Base-by-base conservation (phyloP, 1,284 basidiomycete species). In the Heimioporus punctisporus region DNA sequence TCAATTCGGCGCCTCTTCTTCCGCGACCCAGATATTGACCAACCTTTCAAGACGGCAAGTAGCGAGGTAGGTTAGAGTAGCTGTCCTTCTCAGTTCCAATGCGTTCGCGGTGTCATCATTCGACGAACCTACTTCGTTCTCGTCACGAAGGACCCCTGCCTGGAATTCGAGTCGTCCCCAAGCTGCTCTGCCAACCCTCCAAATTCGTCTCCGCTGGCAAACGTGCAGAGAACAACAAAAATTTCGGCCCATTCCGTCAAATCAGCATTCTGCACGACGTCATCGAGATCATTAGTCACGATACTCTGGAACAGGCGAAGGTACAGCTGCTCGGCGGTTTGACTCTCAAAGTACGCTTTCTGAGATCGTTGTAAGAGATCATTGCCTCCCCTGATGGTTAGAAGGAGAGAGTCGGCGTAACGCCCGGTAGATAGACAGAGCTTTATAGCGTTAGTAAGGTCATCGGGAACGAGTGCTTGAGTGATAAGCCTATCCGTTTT, bases 191-290 rank as follows among this genome's bases (percentile, higher is more conserved):
- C 88, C 9, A 99, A 80, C 44, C 83, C 81, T 24, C 88, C 76
- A 68, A 98, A 99, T 64, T 98, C 95, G 39, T 93, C 88, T 50
- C 83, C 77, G 58, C 78, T 84, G 2, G 97, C 95, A 72, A 96
- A 99, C 0, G 97, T 98, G 78, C 96, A 98, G 17, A 98, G 73
- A 5, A 99, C 94, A 46, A 98, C 96, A 65, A 99, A 98, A 55
- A 97, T 93, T 73, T 98, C 97, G 60, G 92, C 88, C 97, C 97
- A 99, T 70, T 99, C 96, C 52, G 85, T 79, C 41, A 98, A 72
- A 64, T 99, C 95, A 19, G 95, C 97, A 65, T 98, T 97, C 71
- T 97, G 95, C 3, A 72, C 66, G 15, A 69, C 50, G 17, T 71
- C 70, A 11, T 86, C 81, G 15, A 99, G 84, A 65, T 98, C 96